phyloP scores from a whole-genome alignment of 2,329 filamentous ascomycete genomes.

The Calonectria pteridis region DNA sequence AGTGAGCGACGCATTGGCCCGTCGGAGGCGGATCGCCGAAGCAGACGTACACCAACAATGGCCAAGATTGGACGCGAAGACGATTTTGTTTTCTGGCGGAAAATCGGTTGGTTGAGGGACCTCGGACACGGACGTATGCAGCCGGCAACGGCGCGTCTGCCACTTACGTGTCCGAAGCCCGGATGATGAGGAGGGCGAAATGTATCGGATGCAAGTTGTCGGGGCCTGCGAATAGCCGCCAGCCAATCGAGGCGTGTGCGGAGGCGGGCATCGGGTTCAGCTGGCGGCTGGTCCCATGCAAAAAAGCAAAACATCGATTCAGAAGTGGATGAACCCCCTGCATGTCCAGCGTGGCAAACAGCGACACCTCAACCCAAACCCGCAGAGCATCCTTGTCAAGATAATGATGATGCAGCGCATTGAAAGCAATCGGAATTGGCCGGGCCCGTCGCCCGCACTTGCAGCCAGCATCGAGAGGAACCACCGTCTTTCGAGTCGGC shows the following conservation, averaged over 20 bases:
- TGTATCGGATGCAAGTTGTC: not conserved
- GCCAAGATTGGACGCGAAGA: not conserved
- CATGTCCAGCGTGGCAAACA: not conserved
- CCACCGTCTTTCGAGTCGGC: not conserved
- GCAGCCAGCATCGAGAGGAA: not conserved
- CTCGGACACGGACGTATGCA: not conserved
- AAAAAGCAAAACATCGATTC: not conserved
- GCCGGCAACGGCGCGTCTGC: not conserved
- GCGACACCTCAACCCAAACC: not conserved
- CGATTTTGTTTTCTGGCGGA: not conserved
- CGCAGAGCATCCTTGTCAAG: not conserved
- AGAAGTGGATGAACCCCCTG: not conserved
- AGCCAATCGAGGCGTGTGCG: not conserved
- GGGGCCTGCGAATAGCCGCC: not conserved
- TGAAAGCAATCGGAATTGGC: not conserved
- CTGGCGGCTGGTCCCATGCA: not conserved
- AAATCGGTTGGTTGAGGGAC: not conserved
- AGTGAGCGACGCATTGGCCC: not conserved
- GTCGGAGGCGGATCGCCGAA: not conserved
- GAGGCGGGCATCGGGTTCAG: not conserved
- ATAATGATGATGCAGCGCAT: not conserved
- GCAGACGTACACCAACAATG: not conserved
- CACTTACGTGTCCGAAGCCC: not conserved
- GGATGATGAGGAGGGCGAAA: not conserved
- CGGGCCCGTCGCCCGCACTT: not conserved